Percentiles rank a stretch among this genome's conserved stretches.
Conservation (phyloP, 2,329 filamentous ascomycete species). For the Colletotrichum lentis region DNA sequence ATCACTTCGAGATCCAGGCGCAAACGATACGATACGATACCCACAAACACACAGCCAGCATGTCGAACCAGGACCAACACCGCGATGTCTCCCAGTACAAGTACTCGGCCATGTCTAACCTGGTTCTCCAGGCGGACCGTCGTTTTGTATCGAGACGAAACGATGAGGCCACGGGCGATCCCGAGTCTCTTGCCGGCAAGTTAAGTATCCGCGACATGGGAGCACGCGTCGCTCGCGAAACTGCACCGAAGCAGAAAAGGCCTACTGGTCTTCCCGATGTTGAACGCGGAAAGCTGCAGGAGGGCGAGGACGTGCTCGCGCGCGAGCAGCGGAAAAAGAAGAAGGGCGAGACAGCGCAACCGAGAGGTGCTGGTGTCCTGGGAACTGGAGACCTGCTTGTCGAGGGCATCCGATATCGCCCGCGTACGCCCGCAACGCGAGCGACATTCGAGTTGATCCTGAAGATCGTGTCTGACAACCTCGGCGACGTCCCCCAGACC, state of each 20-base stretch:
- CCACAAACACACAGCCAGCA: constrained; percentile 53
- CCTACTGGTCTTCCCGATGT: constrained; percentile 72
- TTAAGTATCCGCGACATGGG: constrained; percentile 97
- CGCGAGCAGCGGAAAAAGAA: constrained; percentile 88
- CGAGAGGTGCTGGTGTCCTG: constrained; percentile 78
- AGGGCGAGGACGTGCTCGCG: constrained; percentile 83
- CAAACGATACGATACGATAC: constrained; percentile 30
- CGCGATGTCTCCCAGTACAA: constrained; percentile 96
- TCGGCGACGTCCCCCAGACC: constrained; percentile 93
- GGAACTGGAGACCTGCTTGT: constrained; percentile 86
- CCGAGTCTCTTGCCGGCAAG: constrained; percentile 93
- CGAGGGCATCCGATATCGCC: constrained; percentile 90
- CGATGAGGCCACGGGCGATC: constrained; percentile 96
- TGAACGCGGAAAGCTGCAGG: constrained; percentile 77
- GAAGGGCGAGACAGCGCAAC: constrained; percentile 74
- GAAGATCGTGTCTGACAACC: constrained; percentile 84
- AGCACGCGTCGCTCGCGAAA: constrained; percentile 78
- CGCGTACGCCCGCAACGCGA: constrained; percentile 87
- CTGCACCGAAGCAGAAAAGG: constrained; percentile 83
- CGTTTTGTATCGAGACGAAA: constrained; percentile 91
- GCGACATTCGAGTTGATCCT: constrained; percentile 95
- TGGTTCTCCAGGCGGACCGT: constrained; percentile 99
- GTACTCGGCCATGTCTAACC: constrained; percentile 99
- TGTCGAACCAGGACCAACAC: constrained; percentile 78
- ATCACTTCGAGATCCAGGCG: constrained; percentile 20